These are phyloP conservation scores for Fistulinella cinereoalba DNA, from an alignment of 1,284 basidiomycete species.

Conservation along the genomic window DNA sequence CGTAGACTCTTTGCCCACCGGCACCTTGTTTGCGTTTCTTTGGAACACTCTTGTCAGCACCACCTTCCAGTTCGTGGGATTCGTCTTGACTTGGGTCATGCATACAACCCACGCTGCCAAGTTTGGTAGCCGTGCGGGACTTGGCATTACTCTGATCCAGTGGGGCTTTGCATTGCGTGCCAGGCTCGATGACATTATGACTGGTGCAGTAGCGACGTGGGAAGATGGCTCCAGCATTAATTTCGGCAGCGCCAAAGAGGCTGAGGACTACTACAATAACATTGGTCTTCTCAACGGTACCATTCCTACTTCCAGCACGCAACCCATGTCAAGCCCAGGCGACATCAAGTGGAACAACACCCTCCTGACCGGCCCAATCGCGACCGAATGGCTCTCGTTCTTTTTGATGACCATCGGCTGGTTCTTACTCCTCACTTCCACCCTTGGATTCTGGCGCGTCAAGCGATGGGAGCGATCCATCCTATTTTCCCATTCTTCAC, in stretches of 20 bases:
- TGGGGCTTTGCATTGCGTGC: constrained; percentile 86
- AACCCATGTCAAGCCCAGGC: constrained; percentile 9
- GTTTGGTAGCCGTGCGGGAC: constrained; percentile 89
- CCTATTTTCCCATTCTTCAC: constrained; percentile 44
- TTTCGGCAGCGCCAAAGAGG: constrained; percentile 47
- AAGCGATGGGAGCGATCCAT: constrained; percentile 84
- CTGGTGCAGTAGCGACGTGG: constrained; percentile 31
- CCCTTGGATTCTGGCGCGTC: constrained; percentile 90
- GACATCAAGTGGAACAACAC: constrained; percentile 26
- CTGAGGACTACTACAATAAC: constrained; percentile 43
- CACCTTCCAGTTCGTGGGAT: constrained; percentile 97
- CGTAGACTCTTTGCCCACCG: constrained; percentile 75
- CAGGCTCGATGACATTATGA: constrained; percentile 31
- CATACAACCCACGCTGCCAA: constrained; percentile 96
- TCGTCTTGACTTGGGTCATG: constrained; percentile 91
- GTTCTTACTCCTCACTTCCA: constrained; percentile 86
- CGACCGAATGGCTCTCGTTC: constrained; percentile 88
- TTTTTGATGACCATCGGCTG: constrained; percentile 93
- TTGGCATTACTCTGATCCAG: constrained; percentile 94
- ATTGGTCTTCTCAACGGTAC: constrained; percentile 13
- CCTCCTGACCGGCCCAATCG: constrained; percentile 49
- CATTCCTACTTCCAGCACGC: constrained; percentile 7
- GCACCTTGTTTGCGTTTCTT: constrained; percentile 81
- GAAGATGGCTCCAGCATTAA: constrained; percentile 27
- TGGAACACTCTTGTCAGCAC: constrained; percentile 94